phyloP scores from a whole-genome alignment of 495 filamentous ascomycete species.

The Podospora australis region DNA sequence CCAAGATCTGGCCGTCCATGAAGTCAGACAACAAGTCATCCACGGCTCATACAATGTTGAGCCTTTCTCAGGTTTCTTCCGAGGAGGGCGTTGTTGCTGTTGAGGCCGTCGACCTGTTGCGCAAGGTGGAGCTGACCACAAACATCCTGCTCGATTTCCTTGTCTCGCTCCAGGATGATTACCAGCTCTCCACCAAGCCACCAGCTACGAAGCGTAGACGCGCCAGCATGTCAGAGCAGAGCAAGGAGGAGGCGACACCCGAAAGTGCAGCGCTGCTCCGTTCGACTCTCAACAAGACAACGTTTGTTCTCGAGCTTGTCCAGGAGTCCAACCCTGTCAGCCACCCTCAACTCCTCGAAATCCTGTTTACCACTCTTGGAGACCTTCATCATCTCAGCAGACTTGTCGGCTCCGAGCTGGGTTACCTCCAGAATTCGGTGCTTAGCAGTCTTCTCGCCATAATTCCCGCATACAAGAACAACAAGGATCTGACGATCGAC shows the following conservation, averaged over 20 bases:
- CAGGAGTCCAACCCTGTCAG: conserved; percentile 66
- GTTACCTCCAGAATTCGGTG: conserved; percentile 76
- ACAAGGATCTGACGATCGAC: conserved; percentile 58
- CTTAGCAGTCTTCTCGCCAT: conserved; percentile 72
- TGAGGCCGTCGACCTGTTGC: conserved; percentile 61
- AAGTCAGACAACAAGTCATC: conserved; percentile 54
- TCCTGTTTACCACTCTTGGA: conserved; percentile 73
- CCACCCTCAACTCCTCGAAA: conserved; percentile 65
- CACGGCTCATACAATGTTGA: conserved; percentile 53
- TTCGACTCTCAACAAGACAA: conserved; percentile 62
- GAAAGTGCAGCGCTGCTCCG: too few relatives aligned
- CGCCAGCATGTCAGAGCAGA: conserved; percentile 58
- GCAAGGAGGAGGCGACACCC: conserved; percentile 28
- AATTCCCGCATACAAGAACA: conserved; percentile 62
- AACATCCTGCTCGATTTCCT: conserved; percentile 62
- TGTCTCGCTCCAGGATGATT: conserved; percentile 58
- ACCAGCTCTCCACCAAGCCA: conserved; percentile 53
- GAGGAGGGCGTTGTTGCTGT: conserved; percentile 31
- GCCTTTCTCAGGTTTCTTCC: conserved; percentile 31
- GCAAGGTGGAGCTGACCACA: conserved; percentile 61
- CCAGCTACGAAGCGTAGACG: conserved; percentile 70
- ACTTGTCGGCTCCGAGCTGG: conserved; percentile 65
- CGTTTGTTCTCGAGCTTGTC: conserved; percentile 81
- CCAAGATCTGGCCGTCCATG: conserved; percentile 62
- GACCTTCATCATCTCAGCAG: conserved; percentile 75